phyloP scores from a whole-genome alignment of 768 basidiomycete species.

The Lentinula sp. region DNA sequence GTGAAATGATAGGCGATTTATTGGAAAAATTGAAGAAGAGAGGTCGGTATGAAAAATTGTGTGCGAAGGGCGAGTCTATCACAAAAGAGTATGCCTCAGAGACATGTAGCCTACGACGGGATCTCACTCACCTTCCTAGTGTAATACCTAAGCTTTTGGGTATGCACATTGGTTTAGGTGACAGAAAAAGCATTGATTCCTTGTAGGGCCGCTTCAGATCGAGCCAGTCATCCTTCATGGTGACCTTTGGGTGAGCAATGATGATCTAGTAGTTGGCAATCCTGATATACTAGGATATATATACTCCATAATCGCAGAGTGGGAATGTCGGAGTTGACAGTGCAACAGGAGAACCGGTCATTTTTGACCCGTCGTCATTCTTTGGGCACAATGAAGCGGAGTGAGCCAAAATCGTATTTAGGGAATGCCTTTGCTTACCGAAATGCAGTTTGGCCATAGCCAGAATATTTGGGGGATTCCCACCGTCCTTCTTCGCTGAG shows the following conservation, averaged over 20 bases:
- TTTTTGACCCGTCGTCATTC: constrained; percentile 76
- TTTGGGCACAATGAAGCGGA: constrained; percentile 82
- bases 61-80: constrained; percentile 46
- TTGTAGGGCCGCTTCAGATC: constrained; percentile 41
- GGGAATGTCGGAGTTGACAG: constrained; percentile 66
- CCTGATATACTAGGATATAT: background rate
- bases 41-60: constrained; percentile 38
- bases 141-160: constrained; percentile 70
- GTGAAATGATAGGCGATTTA: constrained; percentile 54
- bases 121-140: constrained; percentile 25
- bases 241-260: constrained; percentile 61
- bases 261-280: background rate
- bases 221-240: constrained; percentile 72
- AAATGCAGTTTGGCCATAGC: constrained; percentile 60
- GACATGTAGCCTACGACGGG: background rate
- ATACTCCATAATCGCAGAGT: constrained; percentile 34
- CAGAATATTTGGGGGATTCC: constrained; percentile 77
- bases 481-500: constrained; percentile 51
- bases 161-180: constrained; percentile 18
- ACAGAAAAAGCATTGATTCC: background rate
- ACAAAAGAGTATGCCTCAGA: constrained; percentile 32
- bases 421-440: background rate
- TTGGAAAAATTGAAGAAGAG: constrained; percentile 37
- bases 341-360: constrained; percentile 49
- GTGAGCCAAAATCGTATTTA: constrained; percentile 33